Base-by-base conservation (phyloP, 1,284 basidiomycete genomes). In the Naganishia albida region DNA sequence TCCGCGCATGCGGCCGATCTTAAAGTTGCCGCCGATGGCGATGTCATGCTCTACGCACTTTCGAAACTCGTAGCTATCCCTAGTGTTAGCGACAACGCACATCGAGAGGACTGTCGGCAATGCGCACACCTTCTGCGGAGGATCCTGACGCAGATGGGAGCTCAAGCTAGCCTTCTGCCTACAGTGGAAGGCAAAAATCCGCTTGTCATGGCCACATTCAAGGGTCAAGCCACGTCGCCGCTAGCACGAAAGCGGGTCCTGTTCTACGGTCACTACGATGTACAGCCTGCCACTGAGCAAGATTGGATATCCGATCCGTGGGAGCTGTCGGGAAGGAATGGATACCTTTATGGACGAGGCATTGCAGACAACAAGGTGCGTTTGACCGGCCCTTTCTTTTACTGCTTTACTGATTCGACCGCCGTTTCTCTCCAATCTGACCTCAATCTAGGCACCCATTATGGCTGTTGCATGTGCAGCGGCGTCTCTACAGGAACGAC, bases 221-320 rank as follows among this genome's bases (percentile, higher is more conserved):
- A 82, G 28, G 90, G 89, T 0, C 63, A 62, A 18, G 56, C 56
- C 8, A 44, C 56, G n/a, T 60, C 56, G 12, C 56, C 56, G 56
- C 56, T 60, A 34, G 20, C 81, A 84, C 79, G 82, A 42, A 83
- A 84, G 43, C 83, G 93, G 2, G 82, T 96, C 7, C 81, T 96
- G 15, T 93, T 94, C 77, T 97, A 96, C 71, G 93, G 91, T 1
- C 93, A 97, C 75, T 97, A 96, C 78, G 93, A 97, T 72, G 91
- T 96, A 26, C 91, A 96, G 53, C 82, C 88, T 0, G 91, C 91
- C 0, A 86, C 86, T 1, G 77, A 81, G 3, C 81, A 84, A 13
- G 86, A 87, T 26, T 98, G 93, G 94, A 80, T 83, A n/a, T 87
- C 88, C 7, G 86, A 90, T 68, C 94, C 95, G 0, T 99, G 93